These are phyloP conservation scores for Ceratocystis eucalypticola DNA, from an alignment of 2,329 filamentous ascomycete species.

Conservation along the genomic window DNA sequence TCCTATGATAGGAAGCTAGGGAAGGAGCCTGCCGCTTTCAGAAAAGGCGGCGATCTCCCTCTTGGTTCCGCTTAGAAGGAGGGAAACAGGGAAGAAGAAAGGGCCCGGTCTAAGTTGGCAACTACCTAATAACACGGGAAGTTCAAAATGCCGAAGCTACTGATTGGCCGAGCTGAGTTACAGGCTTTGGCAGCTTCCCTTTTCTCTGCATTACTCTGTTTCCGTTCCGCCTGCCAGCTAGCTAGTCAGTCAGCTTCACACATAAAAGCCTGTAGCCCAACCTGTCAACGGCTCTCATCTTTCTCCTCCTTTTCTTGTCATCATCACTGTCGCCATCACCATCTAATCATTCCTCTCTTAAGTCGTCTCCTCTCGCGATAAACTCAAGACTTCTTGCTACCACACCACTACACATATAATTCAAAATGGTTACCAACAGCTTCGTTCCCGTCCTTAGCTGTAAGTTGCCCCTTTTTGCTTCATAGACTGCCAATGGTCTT, in stretches of 20 bases:
- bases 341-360: neutral
- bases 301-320: neutral
- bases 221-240: neutral
- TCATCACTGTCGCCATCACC: neutral
- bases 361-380: neutral
- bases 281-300: neutral
- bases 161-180: conserved; percentile 3
- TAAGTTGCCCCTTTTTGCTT: neutral
- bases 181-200: neutral
- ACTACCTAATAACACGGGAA: neutral
- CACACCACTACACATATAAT: neutral
- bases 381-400: neutral
- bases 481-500: neutral
- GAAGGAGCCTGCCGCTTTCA: neutral
- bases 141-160: neutral
- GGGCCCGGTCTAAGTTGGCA: neutral
- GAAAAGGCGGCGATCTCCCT: neutral
- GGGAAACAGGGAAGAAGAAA: neutral
- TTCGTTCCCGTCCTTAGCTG: conserved; percentile 18
- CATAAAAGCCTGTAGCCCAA: conserved; percentile 6
- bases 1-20: neutral
- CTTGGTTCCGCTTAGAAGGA: neutral
- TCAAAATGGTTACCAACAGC: conserved; percentile 19
- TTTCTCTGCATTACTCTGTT: neutral
- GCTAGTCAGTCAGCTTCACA: neutral